Percentiles rank a stretch among this genome's conserved stretches.
Conservation (phyloP, 2,329 filamentous ascomycete genomes). For the Coniella vitis region DNA sequence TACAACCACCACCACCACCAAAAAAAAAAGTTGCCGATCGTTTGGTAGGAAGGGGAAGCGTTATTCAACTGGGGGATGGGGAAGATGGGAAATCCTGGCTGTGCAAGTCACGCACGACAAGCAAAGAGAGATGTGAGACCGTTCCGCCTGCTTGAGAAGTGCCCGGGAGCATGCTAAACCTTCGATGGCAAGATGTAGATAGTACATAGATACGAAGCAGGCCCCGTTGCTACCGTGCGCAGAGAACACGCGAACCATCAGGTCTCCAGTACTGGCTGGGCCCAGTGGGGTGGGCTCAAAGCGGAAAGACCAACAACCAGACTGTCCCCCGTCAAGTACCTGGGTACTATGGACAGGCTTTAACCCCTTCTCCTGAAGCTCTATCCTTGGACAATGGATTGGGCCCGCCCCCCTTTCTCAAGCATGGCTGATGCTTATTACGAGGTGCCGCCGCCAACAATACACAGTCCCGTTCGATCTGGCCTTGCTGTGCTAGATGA, state of each 20-base stretch:
- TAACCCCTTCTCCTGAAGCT: background rate
- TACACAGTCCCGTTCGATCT: background rate
- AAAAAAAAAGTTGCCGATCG: conserved; percentile 15
- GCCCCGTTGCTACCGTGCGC: background rate
- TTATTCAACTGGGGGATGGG: conserved; percentile 4
- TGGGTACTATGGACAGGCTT: background rate
- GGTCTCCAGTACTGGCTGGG: background rate
- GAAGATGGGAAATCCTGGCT: conserved; percentile 7
- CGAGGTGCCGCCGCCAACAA: too few relatives aligned
- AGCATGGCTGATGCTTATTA: background rate
- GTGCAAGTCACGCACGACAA: conserved; percentile 9
- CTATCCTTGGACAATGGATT: background rate
- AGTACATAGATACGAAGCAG: too few relatives aligned
- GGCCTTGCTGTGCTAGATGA: background rate
- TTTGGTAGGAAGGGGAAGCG: conserved; percentile 2
- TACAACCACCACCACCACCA: too few relatives aligned
- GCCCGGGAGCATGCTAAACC: conserved; percentile 7
- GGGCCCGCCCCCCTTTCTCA: background rate
- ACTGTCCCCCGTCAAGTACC: background rate
- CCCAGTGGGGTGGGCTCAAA: background rate
- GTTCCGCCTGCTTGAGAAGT: conserved; percentile 6
- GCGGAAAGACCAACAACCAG: background rate
- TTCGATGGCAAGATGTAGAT: background rate
- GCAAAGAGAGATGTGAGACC: background rate
- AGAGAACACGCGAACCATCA: background rate